Base-by-base conservation (phyloP, 2,329 filamentous ascomycete genomes). In the Boeremia exigua region DNA sequence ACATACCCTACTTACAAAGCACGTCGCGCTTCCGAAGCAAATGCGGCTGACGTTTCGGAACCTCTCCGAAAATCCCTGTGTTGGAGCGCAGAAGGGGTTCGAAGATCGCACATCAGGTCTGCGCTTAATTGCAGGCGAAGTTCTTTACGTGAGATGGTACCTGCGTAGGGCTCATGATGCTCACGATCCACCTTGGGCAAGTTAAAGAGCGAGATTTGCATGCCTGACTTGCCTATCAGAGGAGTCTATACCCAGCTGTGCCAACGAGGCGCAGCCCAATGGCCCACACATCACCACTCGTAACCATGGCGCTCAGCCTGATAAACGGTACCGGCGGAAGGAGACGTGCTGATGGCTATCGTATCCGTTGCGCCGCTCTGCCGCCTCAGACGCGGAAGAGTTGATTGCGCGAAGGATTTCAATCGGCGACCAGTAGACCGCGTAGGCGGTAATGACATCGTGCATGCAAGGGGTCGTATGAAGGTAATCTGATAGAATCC, bases 201-300 rank as follows among this genome's bases (percentile, higher is more conserved):
- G 28, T 32, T 28, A 17, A 19, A 34, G 14, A 15, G 25, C 3
- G 19, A 23, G 25, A 17, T 36, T 29, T 37, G 33, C 19, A 28
- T 11, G 27, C 17, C 37, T 17, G 29, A 28, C 14, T 15, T 47
- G 17, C 32, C 15, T 12, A 25, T 37, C 32, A 36, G 28, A 50
- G 36, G 39, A 8, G 25, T 5, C 32, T 17, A 25, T 15, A n/a
- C n/a, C n/a, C n/a, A 19, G 23, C 15, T 42, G 36, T 47, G 42
- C 36, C 36, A 48, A 32, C 47, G 47, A 32, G 42, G 47, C 43
- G 37, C 32, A 50, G 47, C 32, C n/a, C 53, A 51, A 23, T 39
- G 32, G 19, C 37, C 53, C 42, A 48, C 30, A 27, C 27, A 42
- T 36, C 42, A 28, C 36, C 28, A 36, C 36, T 27, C 47, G 30